Base-by-base conservation (phyloP, 1,284 basidiomycete genomes). In the Exsudoporus floridanus region DNA sequence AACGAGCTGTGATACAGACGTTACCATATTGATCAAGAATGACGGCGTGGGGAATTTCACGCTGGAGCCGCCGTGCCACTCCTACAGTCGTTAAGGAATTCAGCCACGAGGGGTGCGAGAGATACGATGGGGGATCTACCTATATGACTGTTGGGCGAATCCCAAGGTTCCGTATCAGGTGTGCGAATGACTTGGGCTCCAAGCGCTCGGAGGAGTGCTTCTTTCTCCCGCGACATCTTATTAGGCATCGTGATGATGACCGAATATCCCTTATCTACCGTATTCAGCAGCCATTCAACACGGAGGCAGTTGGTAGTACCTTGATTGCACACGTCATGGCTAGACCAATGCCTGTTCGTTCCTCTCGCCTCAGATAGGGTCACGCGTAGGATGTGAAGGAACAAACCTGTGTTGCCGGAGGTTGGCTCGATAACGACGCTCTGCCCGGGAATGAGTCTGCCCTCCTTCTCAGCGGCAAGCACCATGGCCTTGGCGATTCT, bases 401-500 rank as follows among this genome's bases (percentile, higher is more conserved):
- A 70, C 80, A 56, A 67, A 88, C 93, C 94, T n/a, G 94, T 97
- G 68, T 98, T 98, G 18, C 94, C 94, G 25, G 92, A 90, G 4
- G 91, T 92, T 0, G 94, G 92, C 69, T 98, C 96, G 60, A 98
- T 94, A 56, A 98, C 86, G 50, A 97, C 83, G 61, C 90, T 94
- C 73, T 93, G 80, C 5, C 95, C 94, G 1, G 92, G 92, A 42
- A 93, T 80, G 39, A 98, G 82, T 49, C 77, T 84, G 28, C 95
- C 95, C 41, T 92, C 86, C 55, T 79, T 79, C 76, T 99, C 96
- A 7, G 96, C 96, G 23, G 87, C 82, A 60, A 94, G 86, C 2
- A 98, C 84, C 96, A 99, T 99, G n/a, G 92, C 85, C 71, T 94
- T 95, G 23, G 93, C 94, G 56, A 98, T 97, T 54, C 95, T 79